These are phyloP conservation scores for Aspergillus aculeatus DNA, from an alignment of 2,329 filamentous ascomycete species.

Conservation along the genomic window DNA sequence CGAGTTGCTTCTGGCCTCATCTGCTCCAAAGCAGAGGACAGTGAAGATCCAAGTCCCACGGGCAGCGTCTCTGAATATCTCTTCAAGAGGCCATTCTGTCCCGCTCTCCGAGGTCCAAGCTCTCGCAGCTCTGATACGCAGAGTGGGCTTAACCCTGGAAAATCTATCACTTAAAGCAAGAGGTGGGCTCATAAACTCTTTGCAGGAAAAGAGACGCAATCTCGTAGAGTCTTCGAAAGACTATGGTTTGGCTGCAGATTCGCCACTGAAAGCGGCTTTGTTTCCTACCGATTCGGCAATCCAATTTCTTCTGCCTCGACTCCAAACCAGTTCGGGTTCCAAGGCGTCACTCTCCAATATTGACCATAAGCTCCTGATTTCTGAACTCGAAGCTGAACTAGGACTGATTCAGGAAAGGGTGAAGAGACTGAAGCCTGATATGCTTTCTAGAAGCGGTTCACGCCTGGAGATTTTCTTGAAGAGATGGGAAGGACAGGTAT, in stretches of 20 bases:
- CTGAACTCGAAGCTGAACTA: conserved; percentile 32
- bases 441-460: conserved; percentile 33
- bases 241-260: conserved; percentile 30
- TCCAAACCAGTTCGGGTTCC: conserved; percentile 31
- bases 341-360: conserved; percentile 28
- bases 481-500: conserved; percentile 26
- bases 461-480: conserved; percentile 33
- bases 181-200: conserved; percentile 17
- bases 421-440: conserved; percentile 33
- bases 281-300: conserved; percentile 33
- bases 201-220: conserved; percentile 32
- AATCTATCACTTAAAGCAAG: conserved; percentile 27
- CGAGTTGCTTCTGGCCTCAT: conserved; percentile 20
- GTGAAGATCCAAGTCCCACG: conserved; percentile 28
- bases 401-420: conserved; percentile 32
- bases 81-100: conserved; percentile 14
- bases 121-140: conserved; percentile 34
- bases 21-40: conserved; percentile 28
- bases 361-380: conserved; percentile 28
- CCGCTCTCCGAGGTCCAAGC: conserved; percentile 23
- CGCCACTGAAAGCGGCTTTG: conserved; percentile 31
- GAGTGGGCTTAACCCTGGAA: conserved; percentile 30
- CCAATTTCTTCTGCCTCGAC: conserved; percentile 31
- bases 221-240: conserved; percentile 29
- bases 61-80: conserved; percentile 16